Evolutionary conservation across 2,329 filamentous ascomycete species (phyloP).

Genomic region (Knoxdaviesia proteae): DNA sequence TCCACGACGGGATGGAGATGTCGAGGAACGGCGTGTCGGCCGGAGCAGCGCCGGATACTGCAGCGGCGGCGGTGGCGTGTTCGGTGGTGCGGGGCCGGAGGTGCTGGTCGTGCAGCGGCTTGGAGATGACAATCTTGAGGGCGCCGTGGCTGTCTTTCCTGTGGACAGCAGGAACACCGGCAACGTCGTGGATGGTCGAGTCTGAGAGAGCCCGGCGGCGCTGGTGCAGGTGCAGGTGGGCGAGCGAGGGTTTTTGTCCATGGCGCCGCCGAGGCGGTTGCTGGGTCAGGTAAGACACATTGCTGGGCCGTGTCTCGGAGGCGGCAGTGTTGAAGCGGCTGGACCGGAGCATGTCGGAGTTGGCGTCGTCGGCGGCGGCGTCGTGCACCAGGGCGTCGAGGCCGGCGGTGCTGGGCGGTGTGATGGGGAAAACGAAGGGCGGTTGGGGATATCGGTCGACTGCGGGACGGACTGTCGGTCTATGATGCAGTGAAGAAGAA

Average conservation of each 20-base stretch:
- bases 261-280: too few relatives aligned
- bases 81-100: conserved; percentile 22
- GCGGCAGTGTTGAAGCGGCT: conserved; percentile 12
- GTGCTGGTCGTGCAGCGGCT: conserved; percentile 32
- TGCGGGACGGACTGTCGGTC: conserved; percentile 39
- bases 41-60: too few relatives aligned
- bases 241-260: too few relatives aligned
- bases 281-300: too few relatives aligned
- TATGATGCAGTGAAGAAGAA: conserved; percentile 10
- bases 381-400: conserved; percentile 23
- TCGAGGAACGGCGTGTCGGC: conserved; percentile 34
- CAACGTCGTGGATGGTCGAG: conserved; percentile 48
- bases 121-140: conserved; percentile 64
- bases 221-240: neutral
- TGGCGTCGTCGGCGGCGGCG: conserved; percentile 33
- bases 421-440: conserved; percentile 36
- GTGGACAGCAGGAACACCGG: conserved; percentile 11
- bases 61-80: conserved; percentile 19
- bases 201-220: conserved; percentile 53
- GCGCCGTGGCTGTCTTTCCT: conserved; percentile 34
- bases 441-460: conserved; percentile 41
- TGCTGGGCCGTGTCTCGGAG: too few relatives aligned
- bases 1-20: conserved; percentile 65
- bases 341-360: conserved; percentile 58
- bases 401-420: conserved; percentile 36